Evolutionary conservation across 371 early-diverging fungal genomes (phyloP).

Genomic region (Mortierella polycephala): DNA sequence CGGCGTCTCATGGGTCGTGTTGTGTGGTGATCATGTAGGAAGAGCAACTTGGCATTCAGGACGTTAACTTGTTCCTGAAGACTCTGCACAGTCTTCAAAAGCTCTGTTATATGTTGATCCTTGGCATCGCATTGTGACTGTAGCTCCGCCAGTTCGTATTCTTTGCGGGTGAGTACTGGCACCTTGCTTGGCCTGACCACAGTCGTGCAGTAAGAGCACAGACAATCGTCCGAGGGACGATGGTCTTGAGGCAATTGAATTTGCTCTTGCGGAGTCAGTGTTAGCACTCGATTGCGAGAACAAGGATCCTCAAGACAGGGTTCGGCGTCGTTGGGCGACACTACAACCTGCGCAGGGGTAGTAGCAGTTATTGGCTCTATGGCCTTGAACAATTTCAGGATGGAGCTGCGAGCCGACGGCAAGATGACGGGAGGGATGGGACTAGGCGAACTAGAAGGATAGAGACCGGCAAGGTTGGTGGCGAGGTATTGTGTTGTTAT

Average conservation of each 20-base stretch:
- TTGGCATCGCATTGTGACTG: slow-evolving; percentile 40
- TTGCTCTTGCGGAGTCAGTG: slow-evolving; percentile 13
- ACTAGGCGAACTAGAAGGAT: slow-evolving; percentile 28
- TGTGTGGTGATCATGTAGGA: slow-evolving; percentile 50
- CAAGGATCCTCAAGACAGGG: background rate
- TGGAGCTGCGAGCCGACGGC: slow-evolving; percentile 21
- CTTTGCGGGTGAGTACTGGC: slow-evolving; percentile 25
- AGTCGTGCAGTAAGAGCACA: slow-evolving; percentile 22
- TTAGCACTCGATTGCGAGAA: slow-evolving; percentile 7
- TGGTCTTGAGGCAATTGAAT: slow-evolving; percentile 33
- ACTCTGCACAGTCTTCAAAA: slow-evolving; percentile 33
- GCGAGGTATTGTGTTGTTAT: slow-evolving; percentile 32
- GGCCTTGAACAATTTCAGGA: background rate
- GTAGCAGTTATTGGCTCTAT: background rate
- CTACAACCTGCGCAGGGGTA: background rate
- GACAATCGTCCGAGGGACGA: slow-evolving; percentile 10
- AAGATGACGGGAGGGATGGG: slow-evolving; percentile 33
- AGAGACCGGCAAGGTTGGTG: slow-evolving; percentile 24
- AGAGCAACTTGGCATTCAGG: slow-evolving; percentile 44
- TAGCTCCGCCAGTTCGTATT: slow-evolving; percentile 41
- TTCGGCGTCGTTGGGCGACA: background rate
- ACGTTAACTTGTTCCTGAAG: slow-evolving; percentile 43
- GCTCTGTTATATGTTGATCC: slow-evolving; percentile 38
- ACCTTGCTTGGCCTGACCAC: slow-evolving; percentile 27
- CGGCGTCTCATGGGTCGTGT: slow-evolving; percentile 49